A percentile compares a stretch with the other conserved stretches of the same genome.
Evolutionary conservation across 345 rosid genomes (phyloP).

Genomic region (Gossypium anomalum): DNA sequence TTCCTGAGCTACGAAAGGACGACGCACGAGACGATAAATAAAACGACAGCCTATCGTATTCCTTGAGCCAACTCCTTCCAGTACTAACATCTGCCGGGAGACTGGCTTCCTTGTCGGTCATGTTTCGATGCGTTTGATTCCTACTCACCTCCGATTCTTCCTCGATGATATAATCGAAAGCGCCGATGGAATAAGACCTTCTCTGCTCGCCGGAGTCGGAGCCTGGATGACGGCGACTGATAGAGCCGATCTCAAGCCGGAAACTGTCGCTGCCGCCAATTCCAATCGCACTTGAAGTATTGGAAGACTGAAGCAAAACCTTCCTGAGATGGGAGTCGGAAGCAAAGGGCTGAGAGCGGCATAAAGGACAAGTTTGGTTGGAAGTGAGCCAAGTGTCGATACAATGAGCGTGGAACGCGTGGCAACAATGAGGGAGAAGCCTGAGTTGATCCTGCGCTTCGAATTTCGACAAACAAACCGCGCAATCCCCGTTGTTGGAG

Average conservation of each 20-base stretch:
- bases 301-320: slow-evolving; percentile 30
- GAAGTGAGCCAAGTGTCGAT: slow-evolving; percentile 71
- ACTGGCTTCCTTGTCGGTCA: slow-evolving; percentile 50
- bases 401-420: slow-evolving; percentile 79
- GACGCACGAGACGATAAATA: slow-evolving; percentile 61
- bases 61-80: slow-evolving; percentile 78
- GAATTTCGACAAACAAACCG: slow-evolving; percentile 78
- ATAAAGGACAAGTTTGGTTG: slow-evolving; percentile 83
- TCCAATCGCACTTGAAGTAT: background rate
- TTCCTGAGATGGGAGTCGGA: slow-evolving; percentile 59
- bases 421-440: slow-evolving; percentile 79
- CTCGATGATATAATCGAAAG: slow-evolving; percentile 79
- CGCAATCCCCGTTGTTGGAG: slow-evolving; percentile 56
- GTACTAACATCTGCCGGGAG: slow-evolving; percentile 52
- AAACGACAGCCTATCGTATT: slow-evolving; percentile 63
- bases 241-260: slow-evolving; percentile 82
- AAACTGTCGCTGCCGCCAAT: slow-evolving; percentile 45
- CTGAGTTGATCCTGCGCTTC: slow-evolving; percentile 73
- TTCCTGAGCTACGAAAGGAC: slow-evolving; percentile 74
- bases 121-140: slow-evolving; percentile 41
- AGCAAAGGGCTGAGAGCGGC: slow-evolving; percentile 63
- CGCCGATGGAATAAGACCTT: slow-evolving; percentile 69
- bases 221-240: slow-evolving; percentile 49
- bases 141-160: slow-evolving; percentile 54
- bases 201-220: slow-evolving; percentile 26